Percentiles rank a stretch among this genome's conserved stretches.
Conservation (phyloP, 768 basidiomycete genomes). For the Kwoniella europaea region DNA sequence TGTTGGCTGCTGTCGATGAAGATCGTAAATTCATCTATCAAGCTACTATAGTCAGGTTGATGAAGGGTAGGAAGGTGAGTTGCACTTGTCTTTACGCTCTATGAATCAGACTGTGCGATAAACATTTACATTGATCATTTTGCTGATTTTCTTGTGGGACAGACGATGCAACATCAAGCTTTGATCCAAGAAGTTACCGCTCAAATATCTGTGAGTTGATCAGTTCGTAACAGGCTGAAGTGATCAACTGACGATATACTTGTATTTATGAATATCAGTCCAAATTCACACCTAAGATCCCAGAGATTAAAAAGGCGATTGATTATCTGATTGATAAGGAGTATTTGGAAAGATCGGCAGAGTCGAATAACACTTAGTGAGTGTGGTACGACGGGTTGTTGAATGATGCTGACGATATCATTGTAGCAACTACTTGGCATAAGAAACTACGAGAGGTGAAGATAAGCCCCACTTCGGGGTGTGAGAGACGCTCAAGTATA, state of each 20-base stretch:
- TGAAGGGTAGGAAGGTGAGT: slow-evolving; percentile 59
- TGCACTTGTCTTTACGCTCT: no score
- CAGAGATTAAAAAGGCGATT: slow-evolving; percentile 97
- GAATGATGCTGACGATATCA: neutral
- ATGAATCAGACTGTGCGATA: no score
- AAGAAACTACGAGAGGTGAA: neutral
- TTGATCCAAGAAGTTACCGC: slow-evolving; percentile 58
- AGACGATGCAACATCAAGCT: slow-evolving; percentile 58
- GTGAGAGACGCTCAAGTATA: no score
- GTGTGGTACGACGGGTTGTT: neutral
- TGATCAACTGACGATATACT: neutral
- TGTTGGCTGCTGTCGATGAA: slow-evolving; percentile 92
- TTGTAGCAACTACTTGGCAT: slow-evolving; percentile 40
- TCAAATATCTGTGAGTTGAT: slow-evolving; percentile 33
- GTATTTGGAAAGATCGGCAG: slow-evolving; percentile 93
- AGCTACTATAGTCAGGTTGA: slow-evolving; percentile 81
- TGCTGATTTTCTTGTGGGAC: neutral
- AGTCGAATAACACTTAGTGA: slow-evolving; percentile 80
- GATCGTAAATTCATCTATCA: slow-evolving; percentile 97
- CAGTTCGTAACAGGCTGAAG: no score
- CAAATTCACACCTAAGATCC: slow-evolving; percentile 76
- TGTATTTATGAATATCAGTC: slow-evolving; percentile 13
- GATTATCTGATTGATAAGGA: slow-evolving; percentile 93
- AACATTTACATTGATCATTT: no score
- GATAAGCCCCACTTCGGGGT: no score